Evolutionary conservation across 495 filamentous ascomycete species (phyloP).

Genomic region (Neurospora sp.): DNA sequence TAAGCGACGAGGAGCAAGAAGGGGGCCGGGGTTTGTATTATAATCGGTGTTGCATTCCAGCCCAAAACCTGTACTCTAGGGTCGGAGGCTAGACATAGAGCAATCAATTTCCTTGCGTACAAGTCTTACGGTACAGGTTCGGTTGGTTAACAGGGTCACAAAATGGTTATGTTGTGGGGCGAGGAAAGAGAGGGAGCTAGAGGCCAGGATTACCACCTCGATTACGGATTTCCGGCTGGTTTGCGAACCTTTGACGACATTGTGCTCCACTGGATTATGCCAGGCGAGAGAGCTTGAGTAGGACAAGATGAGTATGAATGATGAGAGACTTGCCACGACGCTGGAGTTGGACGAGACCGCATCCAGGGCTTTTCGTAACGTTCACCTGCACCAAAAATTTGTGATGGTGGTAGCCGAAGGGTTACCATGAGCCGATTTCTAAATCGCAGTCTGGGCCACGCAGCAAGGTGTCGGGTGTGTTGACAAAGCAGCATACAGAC

Average conservation of each 20-base stretch:
- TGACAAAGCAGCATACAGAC: not conserved
- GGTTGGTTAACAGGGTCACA: not conserved
- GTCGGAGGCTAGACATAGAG: constrained; percentile 27
- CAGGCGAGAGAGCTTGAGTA: not conserved
- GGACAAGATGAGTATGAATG: not conserved
- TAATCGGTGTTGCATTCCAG: constrained; percentile 24
- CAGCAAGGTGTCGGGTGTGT: not conserved
- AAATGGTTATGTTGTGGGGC: not conserved
- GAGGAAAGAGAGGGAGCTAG: not conserved
- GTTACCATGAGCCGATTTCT: not conserved
- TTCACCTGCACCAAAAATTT: not conserved
- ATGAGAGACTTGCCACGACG: not conserved
- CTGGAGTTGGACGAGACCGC: not conserved
- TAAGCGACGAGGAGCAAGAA: not conserved
- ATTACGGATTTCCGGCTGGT: not conserved
- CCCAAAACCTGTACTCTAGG: constrained; percentile 25
- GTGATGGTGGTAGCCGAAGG: not conserved
- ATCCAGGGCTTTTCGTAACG: not conserved
- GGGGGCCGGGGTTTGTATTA: constrained; percentile 23
- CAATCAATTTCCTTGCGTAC: constrained; percentile 12
- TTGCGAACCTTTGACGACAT: not conserved
- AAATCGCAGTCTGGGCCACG: not conserved
- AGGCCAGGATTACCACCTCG: not conserved
- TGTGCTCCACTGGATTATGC: not conserved
- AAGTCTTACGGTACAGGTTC: not conserved